A percentile compares a stretch with the other conserved stretches of the same genome.
Evolutionary conservation across 2,329 filamentous ascomycete genomes (phyloP).

Genomic region (Lasiodiplodia citricola): DNA sequence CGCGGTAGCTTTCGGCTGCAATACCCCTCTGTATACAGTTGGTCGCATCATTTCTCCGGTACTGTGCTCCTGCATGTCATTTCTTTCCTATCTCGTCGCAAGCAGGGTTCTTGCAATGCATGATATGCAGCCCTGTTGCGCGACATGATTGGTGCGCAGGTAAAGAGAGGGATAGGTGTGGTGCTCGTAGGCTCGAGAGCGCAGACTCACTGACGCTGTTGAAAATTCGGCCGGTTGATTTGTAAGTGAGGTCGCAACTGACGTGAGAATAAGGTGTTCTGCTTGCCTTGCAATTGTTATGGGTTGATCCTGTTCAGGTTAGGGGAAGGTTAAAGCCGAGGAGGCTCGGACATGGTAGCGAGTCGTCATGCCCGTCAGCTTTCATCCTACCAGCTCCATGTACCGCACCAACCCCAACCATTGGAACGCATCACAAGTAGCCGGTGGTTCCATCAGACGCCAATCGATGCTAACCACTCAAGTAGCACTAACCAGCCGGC

Average conservation of each 20-base stretch:
- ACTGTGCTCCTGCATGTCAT: too few relatives aligned
- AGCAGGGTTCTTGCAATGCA: too few relatives aligned
- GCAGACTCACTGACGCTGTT: background rate
- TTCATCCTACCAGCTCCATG: background rate
- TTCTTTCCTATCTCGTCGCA: too few relatives aligned
- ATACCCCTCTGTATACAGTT: too few relatives aligned
- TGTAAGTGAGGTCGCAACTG: background rate
- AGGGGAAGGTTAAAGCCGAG: background rate
- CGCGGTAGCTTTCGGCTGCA: background rate
- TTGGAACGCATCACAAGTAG: background rate
- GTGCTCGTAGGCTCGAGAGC: background rate
- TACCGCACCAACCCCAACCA: background rate
- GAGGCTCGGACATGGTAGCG: background rate
- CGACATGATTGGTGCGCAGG: too few relatives aligned
- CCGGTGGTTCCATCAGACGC: background rate
- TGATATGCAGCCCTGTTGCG: too few relatives aligned
- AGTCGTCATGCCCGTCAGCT: background rate
- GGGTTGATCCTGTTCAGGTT: background rate
- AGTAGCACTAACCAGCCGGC: too few relatives aligned
- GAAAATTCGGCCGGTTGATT: background rate
- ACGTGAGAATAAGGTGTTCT: slow-evolving; percentile 4
- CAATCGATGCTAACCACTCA: background rate
- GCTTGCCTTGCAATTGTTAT: too few relatives aligned
- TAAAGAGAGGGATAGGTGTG: background rate
- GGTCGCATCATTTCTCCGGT: too few relatives aligned